Evolutionary conservation across 2,329 filamentous ascomycete species (phyloP), one percentile per base, ranked within the genome.

Genomic region (Alternaria panax): DNA sequence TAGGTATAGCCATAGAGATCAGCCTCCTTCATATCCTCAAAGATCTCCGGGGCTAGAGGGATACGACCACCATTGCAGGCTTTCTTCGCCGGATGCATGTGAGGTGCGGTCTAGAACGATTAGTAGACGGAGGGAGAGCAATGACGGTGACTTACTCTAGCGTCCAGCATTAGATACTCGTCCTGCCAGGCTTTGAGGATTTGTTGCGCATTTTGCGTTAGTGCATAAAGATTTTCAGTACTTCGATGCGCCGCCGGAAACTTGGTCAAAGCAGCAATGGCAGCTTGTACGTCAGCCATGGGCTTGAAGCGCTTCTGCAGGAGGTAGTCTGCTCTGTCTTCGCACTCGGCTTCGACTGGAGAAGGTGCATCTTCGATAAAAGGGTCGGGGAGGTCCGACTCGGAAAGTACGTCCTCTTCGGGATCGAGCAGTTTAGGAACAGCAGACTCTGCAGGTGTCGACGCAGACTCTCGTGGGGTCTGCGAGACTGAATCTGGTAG

Each of bases 1-100:
- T 85, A 85, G 32, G 80, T 81, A 71, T 88, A 88, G 55, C 85
- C 84, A 68, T 88, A 89, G 0, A 89, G 75, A 57, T 83, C 82
- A 1, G 86, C 82, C 75, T 88, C 86, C 64, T 87, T 87, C 73
- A 83, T 83, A 64, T 87, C 86, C 67, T 87, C 86, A 60, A 81
- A 87, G 3, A 85, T 71, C n/a, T 78, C 74, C 5, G 77, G 75
- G 12, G 80, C 76, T 25, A 82, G 68, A 11, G 85, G 82, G 20
- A 79, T 72, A 20, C 81, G 78, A 12, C 81, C 81, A 20, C 82
- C 82, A 57, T 81, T 81, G 28, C 79, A 80, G 7, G 83, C 79
- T 62, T 85, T 85, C 59, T 85, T 83, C 3, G 84, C 81, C 14
- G 77, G 76, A 41, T 82, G 79, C 57, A 81, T 79, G 69, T 86